Conservation (phyloP, 768 basidiomycete genomes). For the Kwoniella mangroviensis region DNA sequence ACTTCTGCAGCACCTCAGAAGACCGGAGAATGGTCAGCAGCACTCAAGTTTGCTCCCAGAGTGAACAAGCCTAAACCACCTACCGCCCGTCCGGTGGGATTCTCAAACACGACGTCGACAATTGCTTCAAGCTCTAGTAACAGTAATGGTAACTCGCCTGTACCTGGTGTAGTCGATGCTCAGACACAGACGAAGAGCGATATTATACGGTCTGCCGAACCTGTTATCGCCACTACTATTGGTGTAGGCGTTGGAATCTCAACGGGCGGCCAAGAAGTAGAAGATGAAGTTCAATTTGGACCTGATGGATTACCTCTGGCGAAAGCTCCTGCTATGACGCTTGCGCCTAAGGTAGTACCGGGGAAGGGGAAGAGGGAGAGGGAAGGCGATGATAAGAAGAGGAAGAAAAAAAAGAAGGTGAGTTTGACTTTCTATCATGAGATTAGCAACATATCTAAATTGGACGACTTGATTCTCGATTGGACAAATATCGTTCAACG, state of each 20-base stretch:
- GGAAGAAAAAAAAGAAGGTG: slow-evolving; percentile 54
- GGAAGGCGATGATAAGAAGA: slow-evolving; percentile 32
- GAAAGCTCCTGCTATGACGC: slow-evolving; percentile 54
- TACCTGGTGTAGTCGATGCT: not conserved
- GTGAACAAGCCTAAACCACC: slow-evolving; percentile 37
- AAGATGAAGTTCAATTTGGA: slow-evolving; percentile 38
- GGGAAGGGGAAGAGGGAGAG: slow-evolving; percentile 29
- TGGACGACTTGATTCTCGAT: too few species aligned
- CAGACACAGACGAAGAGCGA: slow-evolving; percentile 3
- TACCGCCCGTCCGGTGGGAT: slow-evolving; percentile 23
- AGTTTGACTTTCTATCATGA: not conserved
- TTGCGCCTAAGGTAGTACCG: slow-evolving; percentile 31
- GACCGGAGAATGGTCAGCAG: slow-evolving; percentile 46
- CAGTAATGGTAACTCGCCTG: slow-evolving; percentile 1
- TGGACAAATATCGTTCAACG: not conserved
- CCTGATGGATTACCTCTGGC: slow-evolving; percentile 50
- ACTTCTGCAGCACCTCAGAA: slow-evolving; percentile 7
- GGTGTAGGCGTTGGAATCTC: not conserved
- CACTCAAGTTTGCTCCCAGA: slow-evolving; percentile 54
- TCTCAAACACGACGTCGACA: slow-evolving; percentile 11
- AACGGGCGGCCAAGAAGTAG: not conserved
- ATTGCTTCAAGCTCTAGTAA: not conserved
- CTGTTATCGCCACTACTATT: slow-evolving; percentile 1
- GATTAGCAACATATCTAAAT: too few species aligned
- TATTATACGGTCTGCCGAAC: slow-evolving; percentile 31